Conservation (phyloP, 805 yeast genomes). For the Yarrowia sp. region DNA sequence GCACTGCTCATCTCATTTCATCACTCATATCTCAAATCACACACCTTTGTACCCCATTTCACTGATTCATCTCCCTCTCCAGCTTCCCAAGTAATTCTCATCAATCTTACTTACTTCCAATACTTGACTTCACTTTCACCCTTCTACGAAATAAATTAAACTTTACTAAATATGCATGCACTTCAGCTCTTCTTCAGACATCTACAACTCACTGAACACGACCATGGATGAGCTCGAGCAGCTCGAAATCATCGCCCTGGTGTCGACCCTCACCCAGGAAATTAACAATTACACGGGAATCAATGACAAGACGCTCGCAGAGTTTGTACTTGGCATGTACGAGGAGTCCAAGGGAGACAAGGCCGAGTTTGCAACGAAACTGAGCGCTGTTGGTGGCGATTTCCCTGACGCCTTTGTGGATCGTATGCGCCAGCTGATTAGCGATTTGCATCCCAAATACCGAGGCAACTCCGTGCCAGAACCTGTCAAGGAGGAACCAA, state of each 20-base stretch:
- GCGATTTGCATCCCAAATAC: conserved; percentile 49
- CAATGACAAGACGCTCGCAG: conserved; percentile 56
- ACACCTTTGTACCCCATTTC: too few relatives aligned
- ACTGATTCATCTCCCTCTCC: too few relatives aligned
- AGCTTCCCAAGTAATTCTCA: too few relatives aligned
- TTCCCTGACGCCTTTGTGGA: conserved; percentile 49
- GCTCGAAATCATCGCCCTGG: conserved; percentile 49
- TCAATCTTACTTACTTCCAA: too few relatives aligned
- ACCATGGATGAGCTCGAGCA: conserved; percentile 48
- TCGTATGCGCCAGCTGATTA: conserved; percentile 47
- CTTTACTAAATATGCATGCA: background rate
- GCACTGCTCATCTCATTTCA: too few relatives aligned
- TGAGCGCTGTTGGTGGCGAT: conserved; percentile 57
- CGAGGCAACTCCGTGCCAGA: background rate
- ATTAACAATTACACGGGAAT: conserved; percentile 50
- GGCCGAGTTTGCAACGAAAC: conserved; percentile 51
- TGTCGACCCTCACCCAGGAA: conserved; percentile 50
- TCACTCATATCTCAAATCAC: too few relatives aligned
- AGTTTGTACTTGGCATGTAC: conserved; percentile 55
- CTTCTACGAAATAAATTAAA: background rate
- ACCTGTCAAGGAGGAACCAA: conserved; percentile 1
- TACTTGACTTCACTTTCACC: too few relatives aligned
- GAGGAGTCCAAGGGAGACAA: conserved; percentile 46
- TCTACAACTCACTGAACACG: background rate
- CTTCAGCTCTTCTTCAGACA: conserved; percentile 11